Conservation (phyloP, 768 basidiomycete species). For the Phaeolepiota aurea region DNA sequence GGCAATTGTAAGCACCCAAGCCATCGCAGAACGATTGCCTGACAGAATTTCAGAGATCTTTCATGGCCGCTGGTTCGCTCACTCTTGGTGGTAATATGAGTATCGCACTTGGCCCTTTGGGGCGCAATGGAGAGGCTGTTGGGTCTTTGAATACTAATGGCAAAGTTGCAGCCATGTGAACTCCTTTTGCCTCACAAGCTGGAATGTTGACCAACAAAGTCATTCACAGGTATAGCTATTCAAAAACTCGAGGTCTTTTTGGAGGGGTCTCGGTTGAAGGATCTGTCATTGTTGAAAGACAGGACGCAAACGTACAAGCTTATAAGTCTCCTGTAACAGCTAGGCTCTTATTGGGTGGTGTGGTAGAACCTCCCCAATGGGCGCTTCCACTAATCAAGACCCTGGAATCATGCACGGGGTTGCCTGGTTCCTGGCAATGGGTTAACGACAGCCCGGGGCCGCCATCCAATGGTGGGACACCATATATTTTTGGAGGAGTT, state of each 20-base stretch:
- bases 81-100: conserved; percentile 90
- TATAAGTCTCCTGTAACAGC: conserved; percentile 69
- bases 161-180: conserved; percentile 85
- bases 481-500: conserved; percentile 57
- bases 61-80: conserved; percentile 91
- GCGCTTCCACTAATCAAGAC: conserved; percentile 66
- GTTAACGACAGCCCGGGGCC: conserved; percentile 36
- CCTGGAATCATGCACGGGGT: conserved; percentile 62
- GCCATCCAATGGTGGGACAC: conserved; percentile 16
- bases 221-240: conserved; percentile 70
- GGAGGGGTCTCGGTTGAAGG: conserved; percentile 88
- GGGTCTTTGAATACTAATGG: conserved; percentile 81
- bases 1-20: conserved; percentile 51
- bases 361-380: conserved; percentile 70
- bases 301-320: conserved; percentile 85
- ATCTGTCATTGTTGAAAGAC: conserved; percentile 86
- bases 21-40: neutral
- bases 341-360: conserved; percentile 75
- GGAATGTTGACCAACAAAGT: conserved; percentile 1
- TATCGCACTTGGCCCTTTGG: conserved; percentile 83
- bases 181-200: too few relatives aligned
- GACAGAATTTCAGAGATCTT: conserved; percentile 45
- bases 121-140: conserved; percentile 89
- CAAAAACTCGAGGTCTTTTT: conserved; percentile 88
- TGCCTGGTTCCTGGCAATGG: conserved; percentile 66